These are phyloP conservation scores for Vishniacozyma victoriae DNA, from an alignment of 768 basidiomycete genomes.

Conservation along the genomic window DNA sequence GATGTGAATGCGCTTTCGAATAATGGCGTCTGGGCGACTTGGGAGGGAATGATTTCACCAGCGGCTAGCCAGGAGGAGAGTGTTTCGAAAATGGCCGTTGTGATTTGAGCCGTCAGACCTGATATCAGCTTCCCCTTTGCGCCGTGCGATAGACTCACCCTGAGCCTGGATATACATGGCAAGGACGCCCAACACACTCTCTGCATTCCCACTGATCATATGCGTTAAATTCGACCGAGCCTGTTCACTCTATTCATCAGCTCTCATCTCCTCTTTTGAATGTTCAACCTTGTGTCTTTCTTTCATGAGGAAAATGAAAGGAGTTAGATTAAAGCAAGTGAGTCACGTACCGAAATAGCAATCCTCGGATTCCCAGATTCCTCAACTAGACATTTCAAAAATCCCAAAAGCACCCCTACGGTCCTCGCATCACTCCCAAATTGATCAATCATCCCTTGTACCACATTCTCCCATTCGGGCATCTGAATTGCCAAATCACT, in stretches of 20 bases:
- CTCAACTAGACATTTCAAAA: slow-evolving; percentile 84
- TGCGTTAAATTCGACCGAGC: slow-evolving; percentile 9
- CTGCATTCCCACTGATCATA: slow-evolving; percentile 47
- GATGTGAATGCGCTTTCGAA: slow-evolving; percentile 79
- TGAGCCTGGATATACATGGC: slow-evolving; percentile 80
- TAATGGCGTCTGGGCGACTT: slow-evolving; percentile 69
- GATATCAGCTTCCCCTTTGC: neutral
- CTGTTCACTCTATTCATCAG: slow-evolving; percentile 7
- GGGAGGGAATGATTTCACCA: slow-evolving; percentile 66
- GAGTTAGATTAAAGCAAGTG: too few species aligned
- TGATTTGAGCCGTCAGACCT: slow-evolving; percentile 78
- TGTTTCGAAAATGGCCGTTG: slow-evolving; percentile 74
- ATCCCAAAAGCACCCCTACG: slow-evolving; percentile 78
- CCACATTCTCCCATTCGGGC: slow-evolving; percentile 68
- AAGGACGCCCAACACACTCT: slow-evolving; percentile 68
- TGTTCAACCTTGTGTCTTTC: too few species aligned
- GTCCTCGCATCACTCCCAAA: slow-evolving; percentile 79
- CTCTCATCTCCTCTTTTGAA: too few species aligned
- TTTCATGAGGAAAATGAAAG: too few species aligned
- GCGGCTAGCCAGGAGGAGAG: slow-evolving; percentile 80
- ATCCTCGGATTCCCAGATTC: slow-evolving; percentile 80
- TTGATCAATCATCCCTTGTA: slow-evolving; percentile 70
- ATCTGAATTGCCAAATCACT: slow-evolving; percentile 87
- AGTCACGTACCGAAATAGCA: slow-evolving; percentile 70
- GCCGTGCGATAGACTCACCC: slow-evolving; percentile 54